phyloP scores from a whole-genome alignment of 495 filamentous ascomycete species.

The Aspergillus biplanus region DNA sequence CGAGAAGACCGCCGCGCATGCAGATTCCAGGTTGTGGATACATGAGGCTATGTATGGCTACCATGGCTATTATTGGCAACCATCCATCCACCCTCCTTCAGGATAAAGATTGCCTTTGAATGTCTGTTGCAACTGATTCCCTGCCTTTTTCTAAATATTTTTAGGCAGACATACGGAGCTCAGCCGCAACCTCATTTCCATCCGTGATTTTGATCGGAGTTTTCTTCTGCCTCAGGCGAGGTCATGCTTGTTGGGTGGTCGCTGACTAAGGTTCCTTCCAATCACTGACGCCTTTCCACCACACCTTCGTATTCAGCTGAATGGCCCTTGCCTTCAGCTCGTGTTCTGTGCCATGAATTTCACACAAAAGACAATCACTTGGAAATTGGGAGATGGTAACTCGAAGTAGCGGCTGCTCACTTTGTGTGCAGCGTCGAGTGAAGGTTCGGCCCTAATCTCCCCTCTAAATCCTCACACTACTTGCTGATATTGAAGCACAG shows the following conservation, averaged over 20 bases:
- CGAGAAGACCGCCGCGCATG: constrained; percentile 5
- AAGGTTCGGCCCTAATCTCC: constrained; percentile 27
- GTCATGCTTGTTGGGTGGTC: background rate
- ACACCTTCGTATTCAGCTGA: constrained; percentile 8
- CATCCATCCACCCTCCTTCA: background rate
- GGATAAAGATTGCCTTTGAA: background rate
- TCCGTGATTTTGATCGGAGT: background rate
- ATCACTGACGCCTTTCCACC: background rate
- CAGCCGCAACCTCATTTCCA: constrained; percentile 6
- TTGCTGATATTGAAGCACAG: constrained; percentile 25
- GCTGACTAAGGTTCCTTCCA: constrained; percentile 5
- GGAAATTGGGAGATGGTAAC: constrained; percentile 37
- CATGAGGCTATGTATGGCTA: constrained; percentile 7
- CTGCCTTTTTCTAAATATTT: background rate
- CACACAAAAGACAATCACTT: background rate
- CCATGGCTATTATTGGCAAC: constrained; percentile 1
- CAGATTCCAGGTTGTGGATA: constrained; percentile 13
- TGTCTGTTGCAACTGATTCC: background rate
- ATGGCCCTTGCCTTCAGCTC: background rate
- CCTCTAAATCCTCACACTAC: no score
- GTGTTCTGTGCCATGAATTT: background rate
- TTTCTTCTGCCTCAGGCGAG: background rate
- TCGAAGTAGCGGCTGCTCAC: constrained; percentile 61
- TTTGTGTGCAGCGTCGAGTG: constrained; percentile 40
- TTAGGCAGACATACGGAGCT: background rate